phyloP scores from a whole-genome alignment of 345 rosid species.

The Citrus unshiu region DNA sequence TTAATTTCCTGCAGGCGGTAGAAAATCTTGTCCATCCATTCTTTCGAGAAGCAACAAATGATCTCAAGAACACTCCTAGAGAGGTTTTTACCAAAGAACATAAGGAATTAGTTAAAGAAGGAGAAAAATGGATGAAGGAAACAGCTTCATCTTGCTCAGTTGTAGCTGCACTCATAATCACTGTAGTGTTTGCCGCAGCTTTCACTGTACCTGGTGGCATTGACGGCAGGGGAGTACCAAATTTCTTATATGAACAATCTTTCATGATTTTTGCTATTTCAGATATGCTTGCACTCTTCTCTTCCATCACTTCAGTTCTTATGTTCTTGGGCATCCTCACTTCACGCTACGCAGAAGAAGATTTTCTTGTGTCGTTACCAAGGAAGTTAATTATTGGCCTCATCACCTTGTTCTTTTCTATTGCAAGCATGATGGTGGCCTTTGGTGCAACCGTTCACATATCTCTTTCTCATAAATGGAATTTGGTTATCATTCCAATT shows the following conservation, averaged over 20 bases:
- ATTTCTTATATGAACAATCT: not conserved
- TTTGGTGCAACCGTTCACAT: conserved; percentile 7
- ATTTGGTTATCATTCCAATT: conserved; percentile 4
- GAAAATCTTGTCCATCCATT: not conserved
- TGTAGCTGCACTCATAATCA: not conserved
- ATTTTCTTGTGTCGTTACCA: not conserved
- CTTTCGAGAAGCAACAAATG: not conserved
- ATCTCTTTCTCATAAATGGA: not conserved
- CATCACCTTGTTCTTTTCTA: not conserved
- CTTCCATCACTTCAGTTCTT: not conserved
- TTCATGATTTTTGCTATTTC: not conserved
- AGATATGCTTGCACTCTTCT: not conserved
- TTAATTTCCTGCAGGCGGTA: not conserved
- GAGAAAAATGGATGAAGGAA: no score
- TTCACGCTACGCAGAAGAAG: conserved; percentile 1
- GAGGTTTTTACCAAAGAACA: not conserved
- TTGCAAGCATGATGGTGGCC: conserved; percentile 6
- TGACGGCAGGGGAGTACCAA: not conserved
- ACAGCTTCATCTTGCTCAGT: not conserved
- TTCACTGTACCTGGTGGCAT: not conserved
- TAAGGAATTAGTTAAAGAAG: not conserved
- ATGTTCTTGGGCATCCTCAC: conserved; percentile 10
- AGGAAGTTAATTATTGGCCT: not conserved
- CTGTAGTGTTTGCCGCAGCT: not conserved
- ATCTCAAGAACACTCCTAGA: not conserved